Base-by-base conservation (phyloP, 2,329 filamentous ascomycete genomes). In the Aspergillus sp. region DNA sequence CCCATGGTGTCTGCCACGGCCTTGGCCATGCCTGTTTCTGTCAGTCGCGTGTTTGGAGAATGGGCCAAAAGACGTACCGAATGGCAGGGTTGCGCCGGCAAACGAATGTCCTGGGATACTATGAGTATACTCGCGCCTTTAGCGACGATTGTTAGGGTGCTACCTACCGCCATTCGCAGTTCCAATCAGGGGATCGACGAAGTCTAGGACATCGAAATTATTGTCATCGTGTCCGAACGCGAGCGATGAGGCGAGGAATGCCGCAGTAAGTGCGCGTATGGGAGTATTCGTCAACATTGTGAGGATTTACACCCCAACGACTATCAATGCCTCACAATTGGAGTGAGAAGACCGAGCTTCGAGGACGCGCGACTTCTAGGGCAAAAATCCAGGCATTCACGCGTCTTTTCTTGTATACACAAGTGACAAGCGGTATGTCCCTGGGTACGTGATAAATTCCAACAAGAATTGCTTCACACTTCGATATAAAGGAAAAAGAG, bases 31-130 rank as follows among this genome's bases (percentile, higher is more conserved):
- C 78, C 79, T 60, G 20, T 19, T 0, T 3, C 4, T n/a, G n/a
- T 56, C 33, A 58, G 53, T 26, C 13, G 1, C 1, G 9, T 68
- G 8, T 0, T 0, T 13, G 11, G 22, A 48, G 9, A 51, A 16
- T 49, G 49, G 13, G 8, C 20, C 16, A n/a, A 4, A 14, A n/a
- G 3, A 49, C 67, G 63, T 54, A 73, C 75, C 74, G 59, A 80
- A 83, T 2, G 80, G 81, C 38, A 79, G 60, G 2, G 78, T 80
- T 13, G 80, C 80, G 11, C 81, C 81, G 2, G 80, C 74, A 53
- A 83, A 83, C 22, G 82, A 81, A 65, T 84, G 81, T 38, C 81
- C 81, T 68, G 14, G 9, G 14, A 32, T 11, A 14, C 33, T 35
- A 35, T 49, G 6, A 49, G 24, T 5, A 16, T 13, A 14, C 20